A percentile compares a stretch with the other conserved stretches of the same genome.
Conservation (phyloP, 2,329 filamentous ascomycete species). For the Ceratocystis smalleyi region DNA sequence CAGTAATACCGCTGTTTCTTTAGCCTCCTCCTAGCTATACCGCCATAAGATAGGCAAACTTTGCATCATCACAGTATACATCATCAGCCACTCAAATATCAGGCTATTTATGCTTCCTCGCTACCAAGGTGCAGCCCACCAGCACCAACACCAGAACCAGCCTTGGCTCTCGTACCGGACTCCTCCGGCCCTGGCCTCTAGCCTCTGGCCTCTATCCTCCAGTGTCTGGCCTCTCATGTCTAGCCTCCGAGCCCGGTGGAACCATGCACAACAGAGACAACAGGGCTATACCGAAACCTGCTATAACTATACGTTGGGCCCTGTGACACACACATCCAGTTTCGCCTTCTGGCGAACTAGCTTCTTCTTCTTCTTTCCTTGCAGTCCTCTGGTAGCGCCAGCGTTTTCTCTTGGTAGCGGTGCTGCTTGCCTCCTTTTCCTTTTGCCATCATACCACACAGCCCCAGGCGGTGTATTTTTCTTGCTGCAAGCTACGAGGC, state of each 20-base stretch:
- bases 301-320: background rate
- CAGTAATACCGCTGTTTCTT: background rate
- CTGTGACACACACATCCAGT: background rate
- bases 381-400: background rate
- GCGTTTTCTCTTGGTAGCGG: background rate
- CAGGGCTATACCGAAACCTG: constrained; percentile 5
- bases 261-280: background rate
- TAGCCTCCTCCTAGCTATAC: background rate
- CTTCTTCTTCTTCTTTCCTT: background rate
- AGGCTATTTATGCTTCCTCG: background rate
- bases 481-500: background rate
- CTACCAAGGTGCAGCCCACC: background rate
- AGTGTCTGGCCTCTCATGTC: background rate
- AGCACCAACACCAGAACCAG: background rate
- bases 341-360: background rate
- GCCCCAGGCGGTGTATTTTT: background rate
- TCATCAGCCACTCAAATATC: background rate
- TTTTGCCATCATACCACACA: background rate
- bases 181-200: background rate
- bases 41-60: background rate
- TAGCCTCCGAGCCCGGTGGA: background rate
- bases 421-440: background rate
- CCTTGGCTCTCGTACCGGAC: too few species aligned
- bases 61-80: background rate
- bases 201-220: background rate